Conservation (phyloP, 2,329 filamentous ascomycete species). For the Cyphellophora europaea region DNA sequence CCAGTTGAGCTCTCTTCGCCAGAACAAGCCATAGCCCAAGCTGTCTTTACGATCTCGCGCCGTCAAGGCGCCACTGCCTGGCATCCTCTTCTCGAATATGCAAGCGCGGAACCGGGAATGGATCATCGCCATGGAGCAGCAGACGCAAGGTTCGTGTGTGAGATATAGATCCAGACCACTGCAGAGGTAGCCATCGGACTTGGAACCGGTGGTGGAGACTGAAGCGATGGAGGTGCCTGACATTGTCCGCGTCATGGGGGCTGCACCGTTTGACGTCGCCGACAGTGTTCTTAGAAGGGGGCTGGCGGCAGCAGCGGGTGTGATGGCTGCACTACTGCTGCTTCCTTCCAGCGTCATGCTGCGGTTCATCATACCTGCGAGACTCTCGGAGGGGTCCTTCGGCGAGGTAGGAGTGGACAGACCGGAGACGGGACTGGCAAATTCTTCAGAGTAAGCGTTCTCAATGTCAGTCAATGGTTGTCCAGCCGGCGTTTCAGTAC, state of each 20-base stretch:
- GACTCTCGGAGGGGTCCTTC: background rate
- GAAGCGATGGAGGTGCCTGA: slow-evolving; percentile 1
- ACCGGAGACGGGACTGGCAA: background rate
- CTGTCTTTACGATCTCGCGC: slow-evolving; percentile 32
- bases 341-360: background rate
- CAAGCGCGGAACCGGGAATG: slow-evolving; percentile 86
- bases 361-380: background rate
- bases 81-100: slow-evolving; percentile 72
- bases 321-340: no score
- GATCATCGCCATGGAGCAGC: slow-evolving; percentile 93
- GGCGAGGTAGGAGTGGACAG: background rate
- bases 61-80: slow-evolving; percentile 69
- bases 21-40: slow-evolving; percentile 52
- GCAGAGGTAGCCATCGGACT: slow-evolving; percentile 76
- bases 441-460: slow-evolving; percentile 9
- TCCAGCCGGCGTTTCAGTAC: slow-evolving; percentile 17
- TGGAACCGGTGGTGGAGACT: slow-evolving; percentile 30
- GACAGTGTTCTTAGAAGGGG: background rate
- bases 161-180: slow-evolving; percentile 88
- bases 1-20: slow-evolving; percentile 49
- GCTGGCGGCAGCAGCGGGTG: background rate
- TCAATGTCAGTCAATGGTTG: slow-evolving; percentile 17
- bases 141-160: slow-evolving; percentile 91
- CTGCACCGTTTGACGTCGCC: background rate
- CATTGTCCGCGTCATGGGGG: no score